These are phyloP conservation scores for Pleurotus djamor DNA, from an alignment of 768 basidiomycete species.

Conservation along the genomic window DNA sequence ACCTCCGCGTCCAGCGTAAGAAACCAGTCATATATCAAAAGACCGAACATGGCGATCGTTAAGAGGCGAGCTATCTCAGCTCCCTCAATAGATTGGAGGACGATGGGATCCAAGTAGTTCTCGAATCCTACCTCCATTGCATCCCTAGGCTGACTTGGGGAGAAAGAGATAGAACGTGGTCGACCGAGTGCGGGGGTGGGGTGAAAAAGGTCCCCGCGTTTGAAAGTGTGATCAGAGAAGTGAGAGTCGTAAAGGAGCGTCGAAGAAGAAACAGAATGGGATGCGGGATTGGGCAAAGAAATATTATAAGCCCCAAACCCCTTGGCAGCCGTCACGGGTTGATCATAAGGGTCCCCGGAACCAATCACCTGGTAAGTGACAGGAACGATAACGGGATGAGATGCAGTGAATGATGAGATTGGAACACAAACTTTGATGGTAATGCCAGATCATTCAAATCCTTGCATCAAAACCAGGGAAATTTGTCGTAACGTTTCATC, in stretches of 20 bases:
- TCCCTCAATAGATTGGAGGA: constrained; percentile 3
- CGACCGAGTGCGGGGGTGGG: not conserved
- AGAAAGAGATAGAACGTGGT: not conserved
- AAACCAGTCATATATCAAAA: constrained; percentile 23
- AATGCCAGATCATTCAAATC: constrained; percentile 7
- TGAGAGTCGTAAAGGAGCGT: not conserved
- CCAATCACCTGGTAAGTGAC: constrained; percentile 3
- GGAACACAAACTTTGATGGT: not conserved
- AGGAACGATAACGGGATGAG: constrained; percentile 3
- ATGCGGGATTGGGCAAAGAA: not conserved
- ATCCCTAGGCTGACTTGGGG: not conserved
- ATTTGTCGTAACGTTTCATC: constrained; percentile 5
- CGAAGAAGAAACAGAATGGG: constrained; percentile 1
- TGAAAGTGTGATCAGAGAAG: not conserved
- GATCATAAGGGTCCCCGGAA: constrained; percentile 5
- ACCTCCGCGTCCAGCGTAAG: constrained; percentile 40
- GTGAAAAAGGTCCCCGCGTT: not conserved
- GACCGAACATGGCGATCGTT: constrained; percentile 2
- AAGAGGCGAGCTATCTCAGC: constrained; percentile 5
- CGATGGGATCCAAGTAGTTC: not conserved
- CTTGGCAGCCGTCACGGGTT: constrained; percentile 3
- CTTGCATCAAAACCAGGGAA: not conserved
- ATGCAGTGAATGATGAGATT: not conserved
- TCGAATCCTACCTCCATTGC: not conserved
- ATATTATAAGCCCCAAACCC: too few species aligned